Conservation (phyloP, 257 asterid species). For the Solanum sitiens region DNA sequence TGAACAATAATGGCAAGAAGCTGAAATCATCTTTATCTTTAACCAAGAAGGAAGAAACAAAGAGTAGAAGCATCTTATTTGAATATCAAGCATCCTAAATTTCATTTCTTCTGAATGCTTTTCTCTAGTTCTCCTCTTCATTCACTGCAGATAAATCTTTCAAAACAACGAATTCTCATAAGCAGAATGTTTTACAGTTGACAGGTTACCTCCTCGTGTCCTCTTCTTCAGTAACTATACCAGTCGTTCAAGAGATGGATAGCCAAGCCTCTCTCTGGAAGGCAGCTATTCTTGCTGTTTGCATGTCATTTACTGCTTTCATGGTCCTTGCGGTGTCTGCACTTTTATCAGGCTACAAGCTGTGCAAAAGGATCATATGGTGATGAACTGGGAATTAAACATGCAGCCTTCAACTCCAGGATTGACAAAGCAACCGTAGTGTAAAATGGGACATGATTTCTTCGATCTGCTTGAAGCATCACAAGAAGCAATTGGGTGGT, state of each 20-base stretch:
- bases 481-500: not conserved
- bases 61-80: not conserved
- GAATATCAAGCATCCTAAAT: not conserved
- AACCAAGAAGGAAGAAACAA: not conserved
- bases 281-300: conserved; percentile 36
- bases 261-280: conserved; percentile 26
- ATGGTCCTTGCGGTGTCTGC: conserved; percentile 30
- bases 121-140: not conserved
- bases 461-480: not conserved
- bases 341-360: conserved; percentile 56
- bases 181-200: conserved; percentile 24
- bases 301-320: conserved; percentile 45
- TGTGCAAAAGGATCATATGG: conserved; percentile 71
- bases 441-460: not conserved
- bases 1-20: not conserved
- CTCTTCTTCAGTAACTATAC: conserved; percentile 51
- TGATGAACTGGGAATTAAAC: conserved; percentile 1
- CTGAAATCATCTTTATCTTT: not conserved
- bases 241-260: conserved; percentile 29
- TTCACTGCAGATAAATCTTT: not conserved
- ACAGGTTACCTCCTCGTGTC: conserved; percentile 67
- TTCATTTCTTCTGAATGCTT: not conserved
- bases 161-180: not conserved
- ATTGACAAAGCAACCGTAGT: not conserved
- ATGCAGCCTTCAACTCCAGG: not conserved